Evolutionary conservation across 2,329 filamentous ascomycete genomes (phyloP).

Genomic region (Triangularia setosa): DNA sequence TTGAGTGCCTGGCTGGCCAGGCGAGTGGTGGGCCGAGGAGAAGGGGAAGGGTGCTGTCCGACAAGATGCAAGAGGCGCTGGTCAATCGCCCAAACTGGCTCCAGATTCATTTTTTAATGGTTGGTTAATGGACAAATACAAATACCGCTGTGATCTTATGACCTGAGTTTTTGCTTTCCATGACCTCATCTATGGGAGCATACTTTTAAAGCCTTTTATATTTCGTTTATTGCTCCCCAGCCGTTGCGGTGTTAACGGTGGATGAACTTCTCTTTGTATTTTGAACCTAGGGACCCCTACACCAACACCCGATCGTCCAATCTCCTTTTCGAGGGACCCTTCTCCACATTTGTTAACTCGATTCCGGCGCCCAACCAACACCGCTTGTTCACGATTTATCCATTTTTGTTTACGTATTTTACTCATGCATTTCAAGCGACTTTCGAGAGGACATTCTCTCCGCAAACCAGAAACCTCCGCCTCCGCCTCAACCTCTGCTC

Average conservation of each 20-base stretch:
- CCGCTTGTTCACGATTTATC: background rate
- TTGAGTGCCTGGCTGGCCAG: background rate
- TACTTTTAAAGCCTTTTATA: background rate
- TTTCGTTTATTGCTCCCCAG: background rate
- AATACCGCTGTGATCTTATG: background rate
- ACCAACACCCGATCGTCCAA: background rate
- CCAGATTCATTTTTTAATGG: background rate
- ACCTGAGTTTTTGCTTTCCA: background rate
- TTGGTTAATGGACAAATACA: background rate
- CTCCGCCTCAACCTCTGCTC: background rate
- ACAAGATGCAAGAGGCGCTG: background rate
- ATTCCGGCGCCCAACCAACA: background rate
- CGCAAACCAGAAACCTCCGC: background rate
- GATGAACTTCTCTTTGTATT: background rate
- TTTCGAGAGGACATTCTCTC: background rate
- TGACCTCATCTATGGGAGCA: constrained; percentile 12
- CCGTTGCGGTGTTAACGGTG: background rate
- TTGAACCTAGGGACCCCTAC: background rate
- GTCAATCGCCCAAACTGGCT: background rate
- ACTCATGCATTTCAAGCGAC: background rate
- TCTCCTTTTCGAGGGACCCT: background rate
- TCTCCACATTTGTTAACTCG: background rate
- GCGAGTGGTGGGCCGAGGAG: too few species aligned
- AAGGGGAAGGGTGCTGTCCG: background rate
- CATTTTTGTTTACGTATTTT: background rate